Conservation (phyloP, 345 rosid species). For the Triadica sebifera region DNA sequence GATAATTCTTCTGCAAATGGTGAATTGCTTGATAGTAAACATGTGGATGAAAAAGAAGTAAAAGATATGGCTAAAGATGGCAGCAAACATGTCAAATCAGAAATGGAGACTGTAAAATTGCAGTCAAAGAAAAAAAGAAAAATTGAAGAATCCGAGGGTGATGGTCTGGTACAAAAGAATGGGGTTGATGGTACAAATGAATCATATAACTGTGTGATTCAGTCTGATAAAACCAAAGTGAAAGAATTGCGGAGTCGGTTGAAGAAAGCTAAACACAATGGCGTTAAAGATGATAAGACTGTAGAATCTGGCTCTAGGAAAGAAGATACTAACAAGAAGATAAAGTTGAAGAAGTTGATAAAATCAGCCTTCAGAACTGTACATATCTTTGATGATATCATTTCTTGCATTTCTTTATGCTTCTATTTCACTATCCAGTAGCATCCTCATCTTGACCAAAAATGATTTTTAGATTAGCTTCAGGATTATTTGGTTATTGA, state of each 20-base stretch:
- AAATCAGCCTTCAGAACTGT: constrained; percentile 62
- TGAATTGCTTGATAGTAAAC: constrained; percentile 20
- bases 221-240: constrained; percentile 26
- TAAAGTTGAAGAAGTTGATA: constrained; percentile 82
- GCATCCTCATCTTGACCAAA: not conserved
- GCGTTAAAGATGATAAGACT: constrained; percentile 16
- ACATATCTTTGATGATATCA: constrained; percentile 23
- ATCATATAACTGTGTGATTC: constrained; percentile 38
- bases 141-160: constrained; percentile 31
- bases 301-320: constrained; percentile 19
- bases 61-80: constrained; percentile 27
- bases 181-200: constrained; percentile 26
- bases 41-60: constrained; percentile 32
- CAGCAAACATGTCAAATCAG: constrained; percentile 13
- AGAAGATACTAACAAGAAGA: constrained; percentile 44
- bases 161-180: constrained; percentile 14
- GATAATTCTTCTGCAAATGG: constrained; percentile 38
- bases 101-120: constrained; percentile 33
- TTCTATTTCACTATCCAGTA: not conserved
- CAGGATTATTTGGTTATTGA: constrained; percentile 21
- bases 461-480: not conserved
- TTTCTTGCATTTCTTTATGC: constrained; percentile 1
- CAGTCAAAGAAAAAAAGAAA: constrained; percentile 56
- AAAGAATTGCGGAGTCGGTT: constrained; percentile 18
- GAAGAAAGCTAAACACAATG: constrained; percentile 41